Evolutionary conservation across 257 asterid genomes (phyloP).

Genomic region (Scutellaria barbata): DNA sequence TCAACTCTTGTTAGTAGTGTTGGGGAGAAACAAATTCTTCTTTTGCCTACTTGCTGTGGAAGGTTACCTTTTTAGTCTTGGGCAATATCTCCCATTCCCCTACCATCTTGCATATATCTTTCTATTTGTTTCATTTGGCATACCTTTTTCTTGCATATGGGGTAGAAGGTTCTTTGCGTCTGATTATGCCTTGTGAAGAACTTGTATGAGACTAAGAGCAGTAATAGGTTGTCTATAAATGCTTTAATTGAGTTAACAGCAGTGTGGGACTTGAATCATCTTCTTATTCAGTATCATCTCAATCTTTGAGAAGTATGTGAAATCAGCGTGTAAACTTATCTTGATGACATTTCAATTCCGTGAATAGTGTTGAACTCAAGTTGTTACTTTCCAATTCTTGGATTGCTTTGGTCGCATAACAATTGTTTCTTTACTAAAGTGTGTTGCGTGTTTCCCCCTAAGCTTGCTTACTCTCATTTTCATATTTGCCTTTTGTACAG

Average conservation of each 20-base stretch:
- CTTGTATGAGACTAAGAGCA: not conserved
- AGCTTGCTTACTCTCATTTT: not conserved
- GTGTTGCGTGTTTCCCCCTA: not conserved
- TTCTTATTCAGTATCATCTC: constrained; percentile 10
- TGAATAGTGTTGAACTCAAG: not conserved
- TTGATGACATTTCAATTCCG: constrained; percentile 1
- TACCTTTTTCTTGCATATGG: constrained; percentile 16
- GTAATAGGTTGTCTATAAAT: not conserved
- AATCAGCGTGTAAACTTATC: not conserved
- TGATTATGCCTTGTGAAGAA: constrained; percentile 9
- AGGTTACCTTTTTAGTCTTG: constrained; percentile 54
- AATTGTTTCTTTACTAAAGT: not conserved
- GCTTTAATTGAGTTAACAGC: constrained; percentile 7
- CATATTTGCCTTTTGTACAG: constrained; percentile 44
- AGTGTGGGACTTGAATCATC: not conserved
- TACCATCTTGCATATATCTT: constrained; percentile 14
- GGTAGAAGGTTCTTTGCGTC: constrained; percentile 12
- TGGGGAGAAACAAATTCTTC: constrained; percentile 67
- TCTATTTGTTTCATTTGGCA: not conserved
- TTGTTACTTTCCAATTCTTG: constrained; percentile 22
- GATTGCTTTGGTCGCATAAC: constrained; percentile 1
- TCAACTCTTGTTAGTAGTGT: constrained; percentile 48
- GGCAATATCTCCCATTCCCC: constrained; percentile 11
- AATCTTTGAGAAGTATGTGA: constrained; percentile 17
- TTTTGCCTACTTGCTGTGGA: constrained; percentile 88